Evolutionary conservation across 2,329 filamentous ascomycete species (phyloP).

Genomic region (Neonectria neomacrospora): DNA sequence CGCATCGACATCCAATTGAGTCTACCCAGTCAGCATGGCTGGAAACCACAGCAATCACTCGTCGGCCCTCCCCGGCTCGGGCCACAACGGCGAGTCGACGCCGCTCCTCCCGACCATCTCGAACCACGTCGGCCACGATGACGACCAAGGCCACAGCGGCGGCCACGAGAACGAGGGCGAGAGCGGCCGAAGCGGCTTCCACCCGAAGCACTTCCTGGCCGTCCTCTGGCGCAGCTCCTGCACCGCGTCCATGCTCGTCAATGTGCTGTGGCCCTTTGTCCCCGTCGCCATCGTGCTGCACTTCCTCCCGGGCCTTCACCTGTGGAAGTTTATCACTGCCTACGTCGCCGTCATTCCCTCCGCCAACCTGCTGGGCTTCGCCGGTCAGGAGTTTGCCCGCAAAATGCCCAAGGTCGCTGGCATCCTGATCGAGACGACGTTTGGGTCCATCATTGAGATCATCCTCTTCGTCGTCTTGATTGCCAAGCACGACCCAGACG

Average conservation of each 20-base stretch:
- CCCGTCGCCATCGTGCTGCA: constrained; percentile 57
- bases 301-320: constrained; percentile 47
- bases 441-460: constrained; percentile 75
- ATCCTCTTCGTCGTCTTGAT: constrained; percentile 75
- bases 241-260: constrained; percentile 57
- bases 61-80: neutral
- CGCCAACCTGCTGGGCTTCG: constrained; percentile 60
- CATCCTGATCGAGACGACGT: constrained; percentile 59
- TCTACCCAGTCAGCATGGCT: neutral
- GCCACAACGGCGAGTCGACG: constrained; percentile 30
- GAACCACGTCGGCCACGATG: constrained; percentile 26
- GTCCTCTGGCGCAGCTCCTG: constrained; percentile 58
- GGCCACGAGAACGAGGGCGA: constrained; percentile 53
- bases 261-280: constrained; percentile 61
- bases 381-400: constrained; percentile 68
- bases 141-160: constrained; percentile 19
- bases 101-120: constrained; percentile 46
- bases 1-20: neutral
- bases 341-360: constrained; percentile 62
- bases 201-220: constrained; percentile 54
- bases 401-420: constrained; percentile 73
- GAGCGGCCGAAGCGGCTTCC: constrained; percentile 57
- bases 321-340: constrained; percentile 59
- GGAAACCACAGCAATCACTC: neutral
- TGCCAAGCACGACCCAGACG: constrained; percentile 43